phyloP scores from a whole-genome alignment of 2,329 filamentous ascomycete species.

The Alternaria arbusti region DNA sequence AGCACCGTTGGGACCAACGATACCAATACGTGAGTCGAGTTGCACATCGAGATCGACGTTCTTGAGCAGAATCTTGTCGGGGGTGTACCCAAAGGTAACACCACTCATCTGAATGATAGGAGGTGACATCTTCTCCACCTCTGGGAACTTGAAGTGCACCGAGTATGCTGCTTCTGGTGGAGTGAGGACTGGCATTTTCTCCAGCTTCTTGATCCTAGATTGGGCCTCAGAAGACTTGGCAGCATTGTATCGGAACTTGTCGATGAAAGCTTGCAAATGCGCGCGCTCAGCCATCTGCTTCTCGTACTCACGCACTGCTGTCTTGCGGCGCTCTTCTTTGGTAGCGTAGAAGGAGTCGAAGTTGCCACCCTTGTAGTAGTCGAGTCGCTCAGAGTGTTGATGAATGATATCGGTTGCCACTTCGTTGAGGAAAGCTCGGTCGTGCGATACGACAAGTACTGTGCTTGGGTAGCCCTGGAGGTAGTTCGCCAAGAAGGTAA shows the following conservation, averaged over 20 bases:
- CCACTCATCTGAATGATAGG: conserved; percentile 97
- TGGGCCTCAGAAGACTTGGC: conserved; percentile 98
- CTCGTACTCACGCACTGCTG: conserved; percentile 95
- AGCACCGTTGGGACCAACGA: conserved; percentile 98
- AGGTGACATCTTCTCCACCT: conserved; percentile 95
- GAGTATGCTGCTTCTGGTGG: conserved; percentile 92
- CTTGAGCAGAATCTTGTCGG: conserved; percentile 78
- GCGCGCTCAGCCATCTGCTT: conserved; percentile 95
- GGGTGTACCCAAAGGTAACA: conserved; percentile 86
- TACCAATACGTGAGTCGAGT: conserved; percentile 96
- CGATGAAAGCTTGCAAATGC: conserved; percentile 95
- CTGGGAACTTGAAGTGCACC: conserved; percentile 96
- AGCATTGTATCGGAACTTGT: conserved; percentile 99
- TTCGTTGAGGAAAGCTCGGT: conserved; percentile 98
- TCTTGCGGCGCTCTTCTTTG: conserved; percentile 95
- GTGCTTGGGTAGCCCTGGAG: conserved; percentile 94
- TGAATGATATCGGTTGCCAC: conserved; percentile 99
- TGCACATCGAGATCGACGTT: conserved; percentile 96
- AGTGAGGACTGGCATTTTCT: conserved; percentile 93
- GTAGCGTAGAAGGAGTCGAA: conserved; percentile 82
- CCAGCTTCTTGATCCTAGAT: conserved; percentile 98
- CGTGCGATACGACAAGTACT: conserved; percentile 95
- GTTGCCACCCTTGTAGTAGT: conserved; percentile 98
- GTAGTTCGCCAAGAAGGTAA: conserved; percentile 96
- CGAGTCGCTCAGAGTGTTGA: conserved; percentile 93